These are phyloP conservation scores for Aspergillus biplanus DNA, from an alignment of 495 filamentous ascomycete genomes.

Conservation along the genomic window DNA sequence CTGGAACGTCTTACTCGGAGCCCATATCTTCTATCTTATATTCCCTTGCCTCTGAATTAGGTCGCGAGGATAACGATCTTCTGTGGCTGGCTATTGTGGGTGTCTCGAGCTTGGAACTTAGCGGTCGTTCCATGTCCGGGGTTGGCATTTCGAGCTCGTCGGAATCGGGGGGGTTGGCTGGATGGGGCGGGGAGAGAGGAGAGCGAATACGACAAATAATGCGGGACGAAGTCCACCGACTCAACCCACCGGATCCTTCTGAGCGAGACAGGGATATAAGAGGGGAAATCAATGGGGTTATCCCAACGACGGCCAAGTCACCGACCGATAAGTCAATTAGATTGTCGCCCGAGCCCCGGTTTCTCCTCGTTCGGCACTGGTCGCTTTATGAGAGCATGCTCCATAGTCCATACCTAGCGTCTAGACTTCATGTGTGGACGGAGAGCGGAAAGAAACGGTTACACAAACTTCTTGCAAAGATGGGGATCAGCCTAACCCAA, in stretches of 20 bases:
- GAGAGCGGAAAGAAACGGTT: constrained; percentile 85
- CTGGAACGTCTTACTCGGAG: constrained; percentile 90
- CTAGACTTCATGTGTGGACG: constrained; percentile 91
- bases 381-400: constrained; percentile 98
- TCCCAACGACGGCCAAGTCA: constrained; percentile 84
- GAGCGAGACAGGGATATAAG: constrained; percentile 56
- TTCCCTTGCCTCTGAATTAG: constrained; percentile 90
- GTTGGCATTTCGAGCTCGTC: constrained; percentile 69
- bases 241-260: constrained; percentile 79
- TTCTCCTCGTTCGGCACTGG: constrained; percentile 94
- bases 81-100: constrained; percentile 95
- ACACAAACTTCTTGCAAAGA: constrained; percentile 96
- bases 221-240: constrained; percentile 89
- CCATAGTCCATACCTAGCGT: constrained; percentile 93
- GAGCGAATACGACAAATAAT: constrained; percentile 82
- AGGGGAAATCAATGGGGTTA: constrained; percentile 70
- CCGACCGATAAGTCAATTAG: constrained; percentile 92
- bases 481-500: constrained; percentile 93
- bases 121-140: constrained; percentile 80
- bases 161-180: constrained; percentile 61
- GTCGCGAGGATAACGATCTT: constrained; percentile 93
- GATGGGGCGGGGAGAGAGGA: constrained; percentile 82
- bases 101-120: constrained; percentile 87
- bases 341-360: constrained; percentile 90
- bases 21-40: constrained; percentile 93